Evolutionary conservation across 805 yeast genomes (phyloP).

Genomic region (Pichia thaimueangensis): DNA sequence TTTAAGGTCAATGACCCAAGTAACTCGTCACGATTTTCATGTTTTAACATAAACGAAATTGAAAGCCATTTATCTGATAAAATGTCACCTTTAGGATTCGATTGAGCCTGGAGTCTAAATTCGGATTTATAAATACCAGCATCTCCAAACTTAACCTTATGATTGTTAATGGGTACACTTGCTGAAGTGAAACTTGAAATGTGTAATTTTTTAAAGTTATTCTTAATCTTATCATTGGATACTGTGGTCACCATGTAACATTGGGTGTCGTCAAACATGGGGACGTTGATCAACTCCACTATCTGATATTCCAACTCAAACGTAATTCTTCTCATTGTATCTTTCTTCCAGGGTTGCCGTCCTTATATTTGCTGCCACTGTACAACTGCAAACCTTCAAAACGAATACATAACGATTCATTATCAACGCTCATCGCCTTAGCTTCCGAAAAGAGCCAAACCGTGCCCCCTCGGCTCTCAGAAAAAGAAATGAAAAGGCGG

Average conservation of each 20-base stretch:
- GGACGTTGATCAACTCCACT: conserved; percentile 74
- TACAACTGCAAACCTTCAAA: too few relatives aligned
- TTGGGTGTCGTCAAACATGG: conserved; percentile 59
- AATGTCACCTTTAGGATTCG: conserved; percentile 25
- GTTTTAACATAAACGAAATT: conserved; percentile 33
- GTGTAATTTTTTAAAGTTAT: conserved; percentile 15
- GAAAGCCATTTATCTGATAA: conserved; percentile 38
- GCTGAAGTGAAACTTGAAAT: conserved; percentile 24
- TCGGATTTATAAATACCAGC: conserved; percentile 21
- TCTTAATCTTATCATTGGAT: conserved; percentile 15
- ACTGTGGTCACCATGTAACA: conserved; percentile 47
- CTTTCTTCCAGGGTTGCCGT: background rate
- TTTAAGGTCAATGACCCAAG: conserved; percentile 67
- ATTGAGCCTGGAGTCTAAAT: conserved; percentile 35
- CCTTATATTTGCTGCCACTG: too few relatives aligned
- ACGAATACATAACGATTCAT: too few relatives aligned
- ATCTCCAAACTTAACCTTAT: conserved; percentile 43
- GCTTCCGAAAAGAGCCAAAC: too few relatives aligned
- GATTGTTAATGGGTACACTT: conserved; percentile 36
- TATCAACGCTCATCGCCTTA: too few relatives aligned
- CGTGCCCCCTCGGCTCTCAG: too few relatives aligned
- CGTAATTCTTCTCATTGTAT: conserved; percentile 20
- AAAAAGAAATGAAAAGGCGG: background rate
- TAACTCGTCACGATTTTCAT: conserved; percentile 34
- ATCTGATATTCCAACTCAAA: conserved; percentile 55